Conservation (phyloP, 371 early-diverging fungal species). For the Lichtheimia ornata region DNA sequence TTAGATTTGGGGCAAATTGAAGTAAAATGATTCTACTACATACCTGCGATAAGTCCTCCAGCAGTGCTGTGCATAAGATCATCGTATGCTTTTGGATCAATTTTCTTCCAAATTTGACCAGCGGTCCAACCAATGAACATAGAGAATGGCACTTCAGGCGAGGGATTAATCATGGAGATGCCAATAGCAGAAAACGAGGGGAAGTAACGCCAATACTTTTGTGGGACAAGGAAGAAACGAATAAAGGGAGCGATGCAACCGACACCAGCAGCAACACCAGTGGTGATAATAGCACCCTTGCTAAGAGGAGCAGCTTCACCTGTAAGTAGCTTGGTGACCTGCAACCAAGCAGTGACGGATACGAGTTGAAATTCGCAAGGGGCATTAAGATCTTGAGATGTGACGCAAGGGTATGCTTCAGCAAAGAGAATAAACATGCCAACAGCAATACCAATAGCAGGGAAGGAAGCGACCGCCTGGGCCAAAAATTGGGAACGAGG, state of each 20-base stretch:
- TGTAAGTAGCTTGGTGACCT: constrained; percentile 62
- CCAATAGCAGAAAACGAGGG: constrained; percentile 72
- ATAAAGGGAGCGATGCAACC: constrained; percentile 50
- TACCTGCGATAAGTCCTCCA: constrained; percentile 69
- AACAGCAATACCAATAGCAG: constrained; percentile 58
- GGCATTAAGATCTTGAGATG: constrained; percentile 20
- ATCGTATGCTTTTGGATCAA: constrained; percentile 38
- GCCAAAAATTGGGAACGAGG: constrained; percentile 67
- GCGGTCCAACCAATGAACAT: constrained; percentile 65
- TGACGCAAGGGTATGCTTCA: constrained; percentile 64
- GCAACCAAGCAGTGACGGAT: constrained; percentile 69
- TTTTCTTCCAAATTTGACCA: constrained; percentile 56
- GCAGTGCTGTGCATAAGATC: constrained; percentile 63
- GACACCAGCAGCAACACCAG: constrained; percentile 49
- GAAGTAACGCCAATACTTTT: constrained; percentile 53
- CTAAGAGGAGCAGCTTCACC: constrained; percentile 45
- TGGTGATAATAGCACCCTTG: constrained; percentile 46
- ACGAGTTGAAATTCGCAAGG: constrained; percentile 57
- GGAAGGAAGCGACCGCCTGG: constrained; percentile 62
- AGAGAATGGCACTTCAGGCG: constrained; percentile 57
- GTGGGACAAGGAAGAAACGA: constrained; percentile 55
- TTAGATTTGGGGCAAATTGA: too few relatives aligned
- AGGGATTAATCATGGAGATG: constrained; percentile 68
- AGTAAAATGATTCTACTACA: too few relatives aligned
- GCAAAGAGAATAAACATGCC: constrained; percentile 65